Evolutionary conservation across 139 green algal genomes (phyloP).

Genomic region (Nannochloris sp.): DNA sequence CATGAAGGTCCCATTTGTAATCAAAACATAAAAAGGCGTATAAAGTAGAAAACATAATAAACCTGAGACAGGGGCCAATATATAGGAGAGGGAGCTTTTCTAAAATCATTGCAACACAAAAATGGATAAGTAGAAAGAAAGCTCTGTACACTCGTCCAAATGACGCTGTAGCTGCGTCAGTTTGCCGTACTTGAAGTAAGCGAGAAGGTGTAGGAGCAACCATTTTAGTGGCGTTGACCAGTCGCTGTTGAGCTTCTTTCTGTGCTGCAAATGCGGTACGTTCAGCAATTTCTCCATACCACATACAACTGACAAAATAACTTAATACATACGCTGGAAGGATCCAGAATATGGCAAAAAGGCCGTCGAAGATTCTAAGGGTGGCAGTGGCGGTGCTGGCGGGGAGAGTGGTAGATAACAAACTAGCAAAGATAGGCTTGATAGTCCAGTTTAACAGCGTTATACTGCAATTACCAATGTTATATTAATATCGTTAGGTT

Average conservation of each 20-base stretch:
- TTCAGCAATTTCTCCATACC: constrained; percentile 61
- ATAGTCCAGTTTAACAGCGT: neutral
- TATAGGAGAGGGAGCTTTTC: neutral
- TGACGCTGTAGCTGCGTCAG: constrained; percentile 8
- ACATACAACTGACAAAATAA: constrained; percentile 60
- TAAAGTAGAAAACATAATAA: constrained; percentile 62
- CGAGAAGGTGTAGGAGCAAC: neutral
- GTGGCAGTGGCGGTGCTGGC: neutral
- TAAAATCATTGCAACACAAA: neutral
- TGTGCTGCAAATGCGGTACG: constrained; percentile 13
- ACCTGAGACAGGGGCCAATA: constrained; percentile 42
- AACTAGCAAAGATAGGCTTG: constrained; percentile 21
- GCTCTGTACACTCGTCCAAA: constrained; percentile 61
- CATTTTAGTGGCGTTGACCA: neutral
- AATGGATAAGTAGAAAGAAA: constrained; percentile 39
- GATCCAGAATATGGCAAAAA: constrained; percentile 60
- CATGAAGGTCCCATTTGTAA: constrained; percentile 66
- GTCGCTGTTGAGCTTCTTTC: constrained; percentile 14
- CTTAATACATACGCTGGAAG: constrained; percentile 60
- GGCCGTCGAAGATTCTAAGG: constrained; percentile 8
- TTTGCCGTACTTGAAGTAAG: constrained; percentile 7
- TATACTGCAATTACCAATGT: neutral
- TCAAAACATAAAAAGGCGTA: constrained; percentile 85
- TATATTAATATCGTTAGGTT: neutral
- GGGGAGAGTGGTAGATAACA: constrained; percentile 18